Evolutionary conservation across 257 asterid species (phyloP).

Genomic region (Solanum peruvianum): DNA sequence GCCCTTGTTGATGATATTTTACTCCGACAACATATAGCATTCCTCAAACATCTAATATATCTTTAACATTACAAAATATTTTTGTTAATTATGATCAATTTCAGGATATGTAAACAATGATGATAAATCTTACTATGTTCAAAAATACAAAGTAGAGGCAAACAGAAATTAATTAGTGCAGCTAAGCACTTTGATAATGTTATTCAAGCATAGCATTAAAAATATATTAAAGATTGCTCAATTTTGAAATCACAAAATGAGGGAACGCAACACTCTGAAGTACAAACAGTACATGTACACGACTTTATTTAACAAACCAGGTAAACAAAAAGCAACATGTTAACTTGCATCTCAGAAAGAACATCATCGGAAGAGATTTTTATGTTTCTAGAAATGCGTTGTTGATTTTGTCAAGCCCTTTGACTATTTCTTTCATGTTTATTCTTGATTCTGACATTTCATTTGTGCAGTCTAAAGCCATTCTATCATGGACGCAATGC

Average conservation of each 20-base stretch:
- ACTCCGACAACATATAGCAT: not conserved
- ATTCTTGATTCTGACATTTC: not conserved
- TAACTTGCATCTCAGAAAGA: not conserved
- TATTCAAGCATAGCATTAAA: not conserved
- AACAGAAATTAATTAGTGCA: not conserved
- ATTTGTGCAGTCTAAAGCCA: not conserved
- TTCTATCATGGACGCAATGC: not conserved
- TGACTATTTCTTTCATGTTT: not conserved
- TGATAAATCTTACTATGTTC: too few species aligned
- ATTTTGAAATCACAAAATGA: not conserved
- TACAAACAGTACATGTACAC: not conserved
- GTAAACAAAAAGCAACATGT: not conserved
- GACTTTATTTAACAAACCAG: not conserved
- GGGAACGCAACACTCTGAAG: not conserved
- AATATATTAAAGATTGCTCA: not conserved
- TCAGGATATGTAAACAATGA: not conserved
- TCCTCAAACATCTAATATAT: not conserved
- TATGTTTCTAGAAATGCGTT: not conserved
- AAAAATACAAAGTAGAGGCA: not conserved
- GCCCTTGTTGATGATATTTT: not conserved
- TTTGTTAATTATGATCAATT: not conserved
- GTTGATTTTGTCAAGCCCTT: not conserved
- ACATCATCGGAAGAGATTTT: not conserved
- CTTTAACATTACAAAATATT: not conserved
- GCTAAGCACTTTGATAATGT: not conserved